These are phyloP conservation scores for Lipomyces oligophaga DNA, from an alignment of 805 yeast genomes.

Conservation along the genomic window DNA sequence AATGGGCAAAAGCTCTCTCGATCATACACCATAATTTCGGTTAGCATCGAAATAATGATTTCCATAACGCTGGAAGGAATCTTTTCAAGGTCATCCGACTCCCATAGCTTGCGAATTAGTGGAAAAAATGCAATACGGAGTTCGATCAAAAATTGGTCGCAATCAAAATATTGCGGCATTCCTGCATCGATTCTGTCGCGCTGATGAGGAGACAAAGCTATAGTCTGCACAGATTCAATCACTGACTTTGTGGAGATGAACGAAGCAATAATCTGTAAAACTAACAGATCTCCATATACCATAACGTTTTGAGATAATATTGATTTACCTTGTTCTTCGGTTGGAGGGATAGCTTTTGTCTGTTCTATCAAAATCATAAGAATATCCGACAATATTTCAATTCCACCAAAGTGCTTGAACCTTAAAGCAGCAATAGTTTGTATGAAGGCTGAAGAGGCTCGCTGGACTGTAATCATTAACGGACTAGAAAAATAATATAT, in stretches of 20 bases:
- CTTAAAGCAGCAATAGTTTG: constrained; percentile 31
- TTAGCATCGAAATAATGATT: constrained; percentile 12
- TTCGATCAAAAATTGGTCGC: constrained; percentile 36
- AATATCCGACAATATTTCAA: constrained; percentile 30
- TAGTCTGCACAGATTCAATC: constrained; percentile 33
- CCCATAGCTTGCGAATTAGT: constrained; percentile 20
- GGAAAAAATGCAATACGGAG: constrained; percentile 32
- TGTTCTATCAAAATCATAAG: constrained; percentile 25
- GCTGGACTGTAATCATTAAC: constrained; percentile 14
- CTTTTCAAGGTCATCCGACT: constrained; percentile 8
- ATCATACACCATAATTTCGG: constrained; percentile 20
- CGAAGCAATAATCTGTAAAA: constrained; percentile 31
- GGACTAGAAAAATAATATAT: not conserved
- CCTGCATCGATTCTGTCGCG: constrained; percentile 29
- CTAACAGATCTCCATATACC: constrained; percentile 27
- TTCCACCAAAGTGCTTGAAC: constrained; percentile 35
- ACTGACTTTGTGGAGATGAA: constrained; percentile 32
- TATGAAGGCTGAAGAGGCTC: constrained; percentile 15
- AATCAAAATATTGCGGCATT: constrained; percentile 32
- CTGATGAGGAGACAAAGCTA: constrained; percentile 29
- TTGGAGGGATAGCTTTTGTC: constrained; percentile 8
- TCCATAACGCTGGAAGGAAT: constrained; percentile 16
- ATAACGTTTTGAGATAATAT: constrained; percentile 23
- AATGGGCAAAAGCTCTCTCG: constrained; percentile 20
- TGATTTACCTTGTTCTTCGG: constrained; percentile 18